A percentile compares a stretch with the other conserved stretches of the same genome.
Evolutionary conservation across 2,329 filamentous ascomycete genomes (phyloP).

Genomic region (Apiospora phragmitis): DNA sequence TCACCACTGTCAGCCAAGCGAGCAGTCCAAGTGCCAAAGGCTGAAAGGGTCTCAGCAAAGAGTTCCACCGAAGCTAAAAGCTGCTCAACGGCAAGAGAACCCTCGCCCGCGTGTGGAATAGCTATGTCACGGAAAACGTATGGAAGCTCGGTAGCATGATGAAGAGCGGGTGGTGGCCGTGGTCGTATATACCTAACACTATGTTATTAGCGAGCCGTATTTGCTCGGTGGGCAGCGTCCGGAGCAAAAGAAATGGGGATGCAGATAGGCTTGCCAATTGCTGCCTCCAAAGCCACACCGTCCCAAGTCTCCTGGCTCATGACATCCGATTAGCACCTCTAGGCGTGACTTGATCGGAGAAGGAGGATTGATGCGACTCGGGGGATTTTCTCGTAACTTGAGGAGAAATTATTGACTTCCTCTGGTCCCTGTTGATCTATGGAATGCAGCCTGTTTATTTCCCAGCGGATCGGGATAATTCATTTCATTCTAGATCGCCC

Average conservation of each 20-base stretch:
- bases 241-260: not conserved
- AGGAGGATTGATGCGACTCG: not conserved
- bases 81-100: not conserved
- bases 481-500: not conserved
- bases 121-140: not conserved
- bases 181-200: not conserved
- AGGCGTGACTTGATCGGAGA: not conserved
- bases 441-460: not conserved
- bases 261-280: not conserved
- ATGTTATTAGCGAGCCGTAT: not conserved
- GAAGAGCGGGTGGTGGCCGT: no score
- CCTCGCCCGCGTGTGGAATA: not conserved
- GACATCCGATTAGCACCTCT: not conserved
- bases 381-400: constrained; percentile 6
- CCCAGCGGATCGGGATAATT: not conserved
- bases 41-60: not conserved
- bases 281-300: not conserved
- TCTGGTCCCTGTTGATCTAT: not conserved
- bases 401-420: constrained; percentile 7
- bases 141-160: not conserved
- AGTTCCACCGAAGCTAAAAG: not conserved
- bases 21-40: not conserved
- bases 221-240: not conserved
- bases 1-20: not conserved
- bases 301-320: not conserved